phyloP scores from a whole-genome alignment of 108 stramenopile species.

The Pseudonitzschia multistriata region DNA sequence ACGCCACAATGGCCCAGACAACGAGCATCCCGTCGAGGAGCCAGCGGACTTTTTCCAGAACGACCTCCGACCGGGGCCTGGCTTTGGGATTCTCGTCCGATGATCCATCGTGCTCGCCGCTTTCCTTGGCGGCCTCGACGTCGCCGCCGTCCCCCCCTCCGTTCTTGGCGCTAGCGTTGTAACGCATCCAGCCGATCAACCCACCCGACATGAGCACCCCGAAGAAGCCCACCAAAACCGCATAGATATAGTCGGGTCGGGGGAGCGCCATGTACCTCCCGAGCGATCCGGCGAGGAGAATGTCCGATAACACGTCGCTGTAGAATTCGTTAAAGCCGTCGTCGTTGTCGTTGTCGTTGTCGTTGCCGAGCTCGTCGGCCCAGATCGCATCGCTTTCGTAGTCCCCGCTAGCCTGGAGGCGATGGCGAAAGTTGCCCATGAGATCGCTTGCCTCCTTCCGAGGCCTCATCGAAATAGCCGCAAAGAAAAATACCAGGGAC shows the following conservation, averaged over 20 bases:
- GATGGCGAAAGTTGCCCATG: too few species aligned
- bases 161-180: background rate
- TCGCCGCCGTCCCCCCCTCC: background rate
- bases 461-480: background rate
- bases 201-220: background rate
- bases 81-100: too few species aligned
- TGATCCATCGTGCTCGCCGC: background rate
- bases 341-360: background rate
- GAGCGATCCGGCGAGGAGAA: too few species aligned
- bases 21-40: background rate
- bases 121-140: background rate
- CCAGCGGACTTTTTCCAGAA: background rate
- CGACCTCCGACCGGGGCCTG: background rate
- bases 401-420: too few species aligned
- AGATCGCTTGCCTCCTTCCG: background rate
- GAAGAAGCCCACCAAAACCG: background rate
- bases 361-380: background rate
- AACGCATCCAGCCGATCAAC: background rate
- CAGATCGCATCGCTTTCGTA: too few species aligned
- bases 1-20: background rate
- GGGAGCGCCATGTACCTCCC: background rate
- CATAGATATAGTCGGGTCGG: background rate
- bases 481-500: constrained; percentile 2
- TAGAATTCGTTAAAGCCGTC: background rate
- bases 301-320: too few species aligned